Base-by-base conservation (phyloP, 2,329 filamentous ascomycete genomes). In the Biscogniauxia sp. region DNA sequence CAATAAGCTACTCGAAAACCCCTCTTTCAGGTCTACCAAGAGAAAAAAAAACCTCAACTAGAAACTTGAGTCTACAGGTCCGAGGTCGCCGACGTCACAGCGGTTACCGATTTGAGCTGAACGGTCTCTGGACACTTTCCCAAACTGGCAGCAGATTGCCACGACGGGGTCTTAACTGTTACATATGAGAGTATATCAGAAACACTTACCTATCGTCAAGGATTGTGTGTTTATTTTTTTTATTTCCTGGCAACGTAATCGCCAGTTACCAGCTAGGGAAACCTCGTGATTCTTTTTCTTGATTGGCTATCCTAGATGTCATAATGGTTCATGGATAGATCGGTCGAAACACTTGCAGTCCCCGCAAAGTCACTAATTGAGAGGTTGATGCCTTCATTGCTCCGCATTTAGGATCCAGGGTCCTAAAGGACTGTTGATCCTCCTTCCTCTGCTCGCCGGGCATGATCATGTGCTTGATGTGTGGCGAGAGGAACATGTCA, bases 371-470 rank as follows among this genome's bases (percentile, higher is more conserved):
- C 37, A 45, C n/a, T 17, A 20, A 51, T 51, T 1, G 17, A 23
- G 19, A 51, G 19, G 6, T 51, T 23, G 50, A 51, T 7, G 8
- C 50, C 54, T 50, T 45, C 52, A 57, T 57, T 53, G 58, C 56
- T 45, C 56, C 60, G 53, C 55, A 57, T 25, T 60, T 53, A 55
- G 59, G 59, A 58, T 60, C 51, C 55, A 41, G 56, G 20, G 23
- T 58, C 50, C 52, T 28, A 28, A 54, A 28, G 51, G 19, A 45
- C 51, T 28, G 41, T 19, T 25, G 23, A 23, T 51, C 19, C 17
- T 49, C 26, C 55, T 54, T 56, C 41, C 25, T 50, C 13, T 50
- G 5, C 55, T 25, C 50, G 52, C 19, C 19, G 23, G 25, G 51
- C 28, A 53, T 20, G 20, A 41, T 20, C 8, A 41, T 56, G 45